phyloP scores from a whole-genome alignment of 2,329 filamentous ascomycete genomes.

The Alternaria novae-zelandiae region DNA sequence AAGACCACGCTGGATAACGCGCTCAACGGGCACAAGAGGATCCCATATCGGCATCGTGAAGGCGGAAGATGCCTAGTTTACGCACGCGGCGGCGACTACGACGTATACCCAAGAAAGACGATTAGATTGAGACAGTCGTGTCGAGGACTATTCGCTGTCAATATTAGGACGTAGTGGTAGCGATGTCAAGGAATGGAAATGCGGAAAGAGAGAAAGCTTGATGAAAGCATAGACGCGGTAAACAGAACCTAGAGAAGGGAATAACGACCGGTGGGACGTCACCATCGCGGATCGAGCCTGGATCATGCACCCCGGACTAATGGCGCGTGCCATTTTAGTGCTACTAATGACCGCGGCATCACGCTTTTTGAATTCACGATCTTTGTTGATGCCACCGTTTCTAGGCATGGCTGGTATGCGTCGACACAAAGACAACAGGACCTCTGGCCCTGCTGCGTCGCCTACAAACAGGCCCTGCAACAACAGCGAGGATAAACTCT shows the following conservation, averaged over 20 bases:
- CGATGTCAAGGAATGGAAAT: constrained; percentile 1
- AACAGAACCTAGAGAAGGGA: constrained; percentile 16
- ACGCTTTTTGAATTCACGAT: background rate
- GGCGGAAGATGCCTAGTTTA: background rate
- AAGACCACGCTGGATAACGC: constrained; percentile 36
- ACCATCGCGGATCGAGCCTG: constrained; percentile 16
- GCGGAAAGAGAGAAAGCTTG: constrained; percentile 13
- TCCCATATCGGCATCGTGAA: constrained; percentile 32
- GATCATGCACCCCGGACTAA: constrained; percentile 31
- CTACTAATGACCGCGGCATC: constrained; percentile 2
- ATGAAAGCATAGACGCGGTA: constrained; percentile 17
- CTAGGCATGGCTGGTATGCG: background rate
- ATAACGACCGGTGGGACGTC: constrained; percentile 22
- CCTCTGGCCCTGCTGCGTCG: background rate
- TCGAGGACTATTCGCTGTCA: background rate
- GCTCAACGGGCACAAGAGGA: constrained; percentile 36
- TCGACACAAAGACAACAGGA: background rate
- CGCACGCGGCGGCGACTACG: background rate
- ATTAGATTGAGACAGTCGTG: too few relatives aligned
- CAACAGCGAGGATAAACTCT: background rate
- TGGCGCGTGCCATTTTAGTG: constrained; percentile 10
- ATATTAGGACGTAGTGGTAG: background rate
- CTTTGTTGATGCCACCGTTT: background rate
- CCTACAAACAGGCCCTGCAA: background rate
- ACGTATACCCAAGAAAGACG: background rate